Base-by-base conservation (phyloP, 2,329 filamentous ascomycete genomes). In the Colletotrichum musicola region DNA sequence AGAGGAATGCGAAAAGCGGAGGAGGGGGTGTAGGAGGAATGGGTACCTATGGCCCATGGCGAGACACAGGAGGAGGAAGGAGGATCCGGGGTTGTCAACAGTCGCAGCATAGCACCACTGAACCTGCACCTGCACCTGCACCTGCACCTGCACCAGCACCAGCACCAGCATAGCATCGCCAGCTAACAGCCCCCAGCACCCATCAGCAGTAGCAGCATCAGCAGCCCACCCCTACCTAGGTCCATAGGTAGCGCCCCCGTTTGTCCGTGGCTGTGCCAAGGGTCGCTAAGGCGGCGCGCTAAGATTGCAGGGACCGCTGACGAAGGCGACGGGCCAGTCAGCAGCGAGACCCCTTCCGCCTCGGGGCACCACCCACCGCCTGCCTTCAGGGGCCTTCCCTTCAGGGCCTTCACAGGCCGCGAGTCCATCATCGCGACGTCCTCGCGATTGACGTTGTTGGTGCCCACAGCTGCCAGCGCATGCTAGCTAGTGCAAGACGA, bases 291-390 rank as follows among this genome's bases (percentile, higher is more conserved):
- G 46, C 30, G 65, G 44, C 62, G 54, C 65, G 42, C 61, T 68
- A 59, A 68, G 55, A 68, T 68, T 65, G 44, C 54, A 64, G 61
- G 64, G 64, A 25, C 60, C 64, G 54, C 64, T 50, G 38, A 54
- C 60, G 60, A 63, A 59, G 59, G 44, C 64, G 35, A 47, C 44
- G 59, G 25, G 40, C 64, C 58, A 56, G 42, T 62, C 58, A 57
- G 44, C 64, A 56, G 44, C 59, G 53, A 57, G 50, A 56, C 22
- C 49, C 54, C 46, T 59, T 40, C 63, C 57, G 20, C 59, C 35
- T 44, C 38, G 9, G 25, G 59, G 57, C 30, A 27, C 64, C 63
- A 42, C 64, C n/a, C 51, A 58, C 35, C 57, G 42, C 44, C 27
- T 14, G 40, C 27, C 54, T 64, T 64, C 64, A 64, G 54, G 65